Evolutionary conservation across 1,284 basidiomycete species (phyloP).

Genomic region (Rhizopogon hawkerae): DNA sequence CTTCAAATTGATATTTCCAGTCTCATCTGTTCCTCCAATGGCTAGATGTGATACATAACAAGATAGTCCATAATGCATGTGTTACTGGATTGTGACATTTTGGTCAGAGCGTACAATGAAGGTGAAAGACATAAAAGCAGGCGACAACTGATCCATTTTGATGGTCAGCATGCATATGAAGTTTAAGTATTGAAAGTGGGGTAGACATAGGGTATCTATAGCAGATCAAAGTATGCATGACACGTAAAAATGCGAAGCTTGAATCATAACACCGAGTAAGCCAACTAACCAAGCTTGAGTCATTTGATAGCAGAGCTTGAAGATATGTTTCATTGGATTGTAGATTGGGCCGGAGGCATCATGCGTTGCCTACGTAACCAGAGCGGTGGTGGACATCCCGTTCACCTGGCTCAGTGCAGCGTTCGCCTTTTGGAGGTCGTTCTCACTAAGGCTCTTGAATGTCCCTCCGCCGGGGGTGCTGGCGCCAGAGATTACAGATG

Average conservation of each 20-base stretch:
- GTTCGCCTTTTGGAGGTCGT: conserved; percentile 77
- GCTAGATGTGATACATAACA: no score
- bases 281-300: background rate
- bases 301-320: background rate
- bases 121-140: background rate
- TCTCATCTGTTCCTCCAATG: no score
- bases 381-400: conserved; percentile 12
- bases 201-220: background rate
- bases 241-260: no score
- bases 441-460: conserved; percentile 73
- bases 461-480: conserved; percentile 81
- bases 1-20: no score
- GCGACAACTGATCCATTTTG: background rate
- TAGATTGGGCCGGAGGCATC: background rate
- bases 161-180: background rate
- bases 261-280: background rate
- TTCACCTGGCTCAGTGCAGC: conserved; percentile 69
- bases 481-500: conserved; percentile 78
- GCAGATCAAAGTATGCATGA: background rate
- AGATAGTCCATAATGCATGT: background rate
- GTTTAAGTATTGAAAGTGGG: background rate
- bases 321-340: background rate
- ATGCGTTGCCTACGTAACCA: background rate
- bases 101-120: background rate
- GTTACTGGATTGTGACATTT: background rate